These are phyloP conservation scores for Rhodotorula sp. DNA, from an alignment of 1,284 basidiomycete species.

Conservation along the genomic window DNA sequence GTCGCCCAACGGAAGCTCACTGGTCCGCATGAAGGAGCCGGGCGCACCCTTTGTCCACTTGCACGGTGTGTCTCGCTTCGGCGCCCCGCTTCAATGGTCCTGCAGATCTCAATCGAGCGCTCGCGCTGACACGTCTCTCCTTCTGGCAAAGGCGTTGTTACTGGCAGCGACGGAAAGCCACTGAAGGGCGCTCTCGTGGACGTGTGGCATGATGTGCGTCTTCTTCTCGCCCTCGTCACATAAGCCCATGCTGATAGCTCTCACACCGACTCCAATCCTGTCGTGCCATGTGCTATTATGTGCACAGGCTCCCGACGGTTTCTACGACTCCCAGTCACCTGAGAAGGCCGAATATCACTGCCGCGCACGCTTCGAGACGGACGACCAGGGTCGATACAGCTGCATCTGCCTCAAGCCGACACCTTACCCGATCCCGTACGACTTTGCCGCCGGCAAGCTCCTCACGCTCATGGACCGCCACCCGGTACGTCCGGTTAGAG, in stretches of 20 bases:
- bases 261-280: not conserved
- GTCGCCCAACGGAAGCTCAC: constrained; percentile 48
- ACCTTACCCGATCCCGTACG: constrained; percentile 53
- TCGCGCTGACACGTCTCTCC: not conserved
- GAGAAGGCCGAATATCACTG: constrained; percentile 49
- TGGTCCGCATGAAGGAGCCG: constrained; percentile 46
- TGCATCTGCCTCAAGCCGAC: constrained; percentile 47
- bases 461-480: constrained; percentile 51
- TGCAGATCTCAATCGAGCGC: not conserved
- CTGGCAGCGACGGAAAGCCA: constrained; percentile 46
- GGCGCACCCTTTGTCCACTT: constrained; percentile 47
- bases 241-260: not conserved
- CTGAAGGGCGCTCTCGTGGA: constrained; percentile 50
- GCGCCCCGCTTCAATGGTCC: too few species aligned
- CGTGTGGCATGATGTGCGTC: constrained; percentile 50
- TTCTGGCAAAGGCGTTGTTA: constrained; percentile 42
- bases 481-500: constrained; percentile 44
- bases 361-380: constrained; percentile 36
- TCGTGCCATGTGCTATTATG: not conserved
- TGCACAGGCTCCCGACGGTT: constrained; percentile 48
- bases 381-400: constrained; percentile 45
- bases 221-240: too few species aligned
- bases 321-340: constrained; percentile 52
- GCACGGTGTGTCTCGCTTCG: constrained; percentile 27
- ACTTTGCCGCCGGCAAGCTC: constrained; percentile 50